A percentile compares a stretch with the other conserved stretches of the same genome.
These are phyloP conservation scores for Boletales sp. DNA, from an alignment of 768 basidiomycete species.

Conservation along the genomic window DNA sequence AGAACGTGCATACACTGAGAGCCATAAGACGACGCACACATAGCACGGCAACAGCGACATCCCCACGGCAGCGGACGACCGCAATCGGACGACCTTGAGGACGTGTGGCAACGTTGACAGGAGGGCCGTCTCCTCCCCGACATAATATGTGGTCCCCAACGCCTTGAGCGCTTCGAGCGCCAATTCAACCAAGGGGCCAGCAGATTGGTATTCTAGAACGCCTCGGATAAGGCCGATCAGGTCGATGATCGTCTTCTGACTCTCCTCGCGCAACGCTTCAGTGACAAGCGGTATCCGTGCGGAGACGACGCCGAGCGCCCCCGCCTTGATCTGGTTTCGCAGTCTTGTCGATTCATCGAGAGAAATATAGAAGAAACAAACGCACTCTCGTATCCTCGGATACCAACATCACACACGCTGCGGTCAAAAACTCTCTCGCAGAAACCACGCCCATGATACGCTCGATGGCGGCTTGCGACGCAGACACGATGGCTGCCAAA, in stretches of 20 bases:
- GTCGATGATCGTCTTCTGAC: constrained; percentile 46
- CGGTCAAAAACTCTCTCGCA: constrained; percentile 63
- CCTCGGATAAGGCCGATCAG: constrained; percentile 51
- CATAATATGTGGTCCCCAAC: constrained; percentile 52
- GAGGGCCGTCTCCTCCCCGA: constrained; percentile 66
- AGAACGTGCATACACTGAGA: neutral
- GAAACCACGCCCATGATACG: constrained; percentile 61
- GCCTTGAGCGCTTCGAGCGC: constrained; percentile 60
- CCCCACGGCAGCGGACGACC: constrained; percentile 38
- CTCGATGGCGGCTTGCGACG: constrained; percentile 49
- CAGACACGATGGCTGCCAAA: constrained; percentile 41
- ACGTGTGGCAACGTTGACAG: constrained; percentile 57
- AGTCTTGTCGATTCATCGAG: neutral
- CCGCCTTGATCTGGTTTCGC: constrained; percentile 50
- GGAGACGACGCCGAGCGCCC: constrained; percentile 67
- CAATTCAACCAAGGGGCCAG: constrained; percentile 38
- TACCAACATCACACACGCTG: constrained; percentile 52
- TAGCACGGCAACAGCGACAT: constrained; percentile 57
- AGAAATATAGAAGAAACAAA: neutral
- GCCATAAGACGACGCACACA: constrained; percentile 42
- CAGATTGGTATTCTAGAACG: constrained; percentile 41
- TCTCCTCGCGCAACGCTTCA: constrained; percentile 48
- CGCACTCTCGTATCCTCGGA: constrained; percentile 53
- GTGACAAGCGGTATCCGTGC: constrained; percentile 63
- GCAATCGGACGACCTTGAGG: constrained; percentile 45